Percentiles rank a stretch among this genome's conserved stretches.
Evolutionary conservation across 179 eudicot genomes (phyloP).

Genomic region (Nepenthes alata): DNA sequence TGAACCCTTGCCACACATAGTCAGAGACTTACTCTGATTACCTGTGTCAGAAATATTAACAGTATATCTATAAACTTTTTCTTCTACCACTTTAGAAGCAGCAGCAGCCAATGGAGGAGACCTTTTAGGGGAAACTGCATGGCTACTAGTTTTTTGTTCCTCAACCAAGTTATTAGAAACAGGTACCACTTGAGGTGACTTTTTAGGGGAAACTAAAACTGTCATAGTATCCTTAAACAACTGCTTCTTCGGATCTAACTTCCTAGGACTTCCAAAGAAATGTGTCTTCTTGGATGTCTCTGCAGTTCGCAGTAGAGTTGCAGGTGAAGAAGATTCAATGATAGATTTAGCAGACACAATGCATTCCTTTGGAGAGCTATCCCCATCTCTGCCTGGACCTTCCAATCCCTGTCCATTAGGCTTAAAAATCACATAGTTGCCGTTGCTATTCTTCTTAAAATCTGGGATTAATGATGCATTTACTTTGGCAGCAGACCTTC

Average conservation of each 20-base stretch:
- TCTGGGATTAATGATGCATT: constrained; percentile 3
- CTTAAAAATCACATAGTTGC: constrained; percentile 13
- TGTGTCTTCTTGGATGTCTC: constrained; percentile 18
- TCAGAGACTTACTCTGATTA: constrained; percentile 29
- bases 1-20: constrained; percentile 21
- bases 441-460: constrained; percentile 15
- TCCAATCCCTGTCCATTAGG: constrained; percentile 17
- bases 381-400: constrained; percentile 11
- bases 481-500: constrained; percentile 18
- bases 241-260: constrained; percentile 12
- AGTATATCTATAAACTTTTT: constrained; percentile 8
- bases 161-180: constrained; percentile 21
- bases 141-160: constrained; percentile 23
- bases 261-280: constrained; percentile 16
- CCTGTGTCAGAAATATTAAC: constrained; percentile 2
- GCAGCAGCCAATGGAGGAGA: background rate
- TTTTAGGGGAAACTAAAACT: constrained; percentile 27
- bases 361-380: constrained; percentile 12
- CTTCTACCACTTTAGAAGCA: constrained; percentile 2
- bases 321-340: constrained; percentile 10
- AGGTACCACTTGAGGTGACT: constrained; percentile 26
- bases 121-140: background rate
- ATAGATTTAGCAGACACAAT: constrained; percentile 6
- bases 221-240: constrained; percentile 18
- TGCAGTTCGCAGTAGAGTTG: constrained; percentile 18